A percentile compares a stretch with the other conserved stretches of the same genome.
Conservation (phyloP, 768 basidiomycete species). For the Lyophyllum decastes region DNA sequence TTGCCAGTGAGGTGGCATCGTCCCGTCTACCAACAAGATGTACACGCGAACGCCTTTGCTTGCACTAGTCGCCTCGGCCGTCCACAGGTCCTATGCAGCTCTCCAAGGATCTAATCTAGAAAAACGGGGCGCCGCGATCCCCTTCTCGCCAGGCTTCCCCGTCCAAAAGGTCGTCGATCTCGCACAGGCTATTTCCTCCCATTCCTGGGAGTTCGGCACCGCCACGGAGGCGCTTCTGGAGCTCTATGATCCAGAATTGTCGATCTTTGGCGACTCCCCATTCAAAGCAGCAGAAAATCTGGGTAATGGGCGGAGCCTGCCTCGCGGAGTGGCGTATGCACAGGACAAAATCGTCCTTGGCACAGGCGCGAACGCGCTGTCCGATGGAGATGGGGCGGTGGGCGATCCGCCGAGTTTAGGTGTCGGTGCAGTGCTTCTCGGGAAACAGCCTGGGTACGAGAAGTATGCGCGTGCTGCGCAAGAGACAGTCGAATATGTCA, state of each 20-base stretch:
- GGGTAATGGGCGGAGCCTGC: neutral
- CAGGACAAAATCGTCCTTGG: conserved; percentile 17
- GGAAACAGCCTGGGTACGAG: conserved; percentile 26
- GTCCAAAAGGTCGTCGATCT: conserved; percentile 4
- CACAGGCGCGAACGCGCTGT: conserved; percentile 7
- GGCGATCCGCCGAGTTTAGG: conserved; percentile 61
- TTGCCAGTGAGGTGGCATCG: too few relatives aligned
- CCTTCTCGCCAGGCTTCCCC: conserved; percentile 4
- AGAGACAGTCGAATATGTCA: conserved; percentile 43
- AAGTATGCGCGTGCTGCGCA: conserved; percentile 38
- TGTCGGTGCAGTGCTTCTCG: conserved; percentile 40
- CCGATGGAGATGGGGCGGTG: conserved; percentile 36
- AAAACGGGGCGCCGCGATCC: neutral
- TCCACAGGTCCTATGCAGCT: neutral
- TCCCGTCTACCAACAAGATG: neutral
- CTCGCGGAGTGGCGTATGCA: conserved; percentile 9
- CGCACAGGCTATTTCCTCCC: conserved; percentile 7
- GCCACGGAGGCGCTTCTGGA: conserved; percentile 11
- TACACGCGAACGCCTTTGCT: neutral
- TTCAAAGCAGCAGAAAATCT: conserved; percentile 1
- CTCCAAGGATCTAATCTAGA: neutral
- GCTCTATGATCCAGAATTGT: conserved; percentile 8
- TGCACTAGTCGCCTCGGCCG: neutral
- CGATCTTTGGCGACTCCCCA: conserved; percentile 5
- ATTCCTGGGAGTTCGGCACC: conserved; percentile 14